Percentiles rank a stretch among this genome's conserved stretches.
These are phyloP conservation scores for Pythium dissotocum DNA, from an alignment of 352 stramenopile species.

Conservation along the genomic window DNA sequence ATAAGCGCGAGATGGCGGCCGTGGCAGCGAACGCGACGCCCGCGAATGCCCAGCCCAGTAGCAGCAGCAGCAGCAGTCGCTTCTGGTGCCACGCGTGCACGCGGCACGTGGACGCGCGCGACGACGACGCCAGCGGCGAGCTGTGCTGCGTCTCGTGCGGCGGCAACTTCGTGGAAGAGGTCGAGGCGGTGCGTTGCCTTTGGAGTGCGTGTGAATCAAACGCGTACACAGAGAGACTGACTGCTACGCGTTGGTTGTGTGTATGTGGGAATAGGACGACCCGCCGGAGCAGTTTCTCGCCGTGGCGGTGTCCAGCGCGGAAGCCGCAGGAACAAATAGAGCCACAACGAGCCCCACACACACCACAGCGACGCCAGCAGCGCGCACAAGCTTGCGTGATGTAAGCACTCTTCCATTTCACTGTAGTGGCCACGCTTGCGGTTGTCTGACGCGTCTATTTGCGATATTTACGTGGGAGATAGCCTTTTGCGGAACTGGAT, in stretches of 20 bases:
- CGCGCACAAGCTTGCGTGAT: neutral
- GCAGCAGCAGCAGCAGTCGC: conserved; percentile 15
- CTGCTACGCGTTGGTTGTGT: neutral
- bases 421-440: neutral
- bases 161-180: conserved; percentile 86
- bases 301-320: conserved; percentile 4
- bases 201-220: neutral
- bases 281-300: conserved; percentile 56
- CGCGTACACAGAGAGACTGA: neutral
- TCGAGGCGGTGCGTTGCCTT: conserved; percentile 53
- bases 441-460: neutral
- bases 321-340: neutral
- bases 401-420: neutral
- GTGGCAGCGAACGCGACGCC: conserved; percentile 8
- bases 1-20: neutral
- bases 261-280: conserved; percentile 50
- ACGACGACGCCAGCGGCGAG: conserved; percentile 63
- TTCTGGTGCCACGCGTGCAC: conserved; percentile 89
- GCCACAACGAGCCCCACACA: neutral
- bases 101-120: conserved; percentile 46
- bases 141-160: conserved; percentile 71
- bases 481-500: neutral
- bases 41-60: neutral
- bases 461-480: neutral
- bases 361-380: neutral